Conservation (phyloP, 2,329 filamentous ascomycete genomes). For the Chalaropsis ovoidea region DNA sequence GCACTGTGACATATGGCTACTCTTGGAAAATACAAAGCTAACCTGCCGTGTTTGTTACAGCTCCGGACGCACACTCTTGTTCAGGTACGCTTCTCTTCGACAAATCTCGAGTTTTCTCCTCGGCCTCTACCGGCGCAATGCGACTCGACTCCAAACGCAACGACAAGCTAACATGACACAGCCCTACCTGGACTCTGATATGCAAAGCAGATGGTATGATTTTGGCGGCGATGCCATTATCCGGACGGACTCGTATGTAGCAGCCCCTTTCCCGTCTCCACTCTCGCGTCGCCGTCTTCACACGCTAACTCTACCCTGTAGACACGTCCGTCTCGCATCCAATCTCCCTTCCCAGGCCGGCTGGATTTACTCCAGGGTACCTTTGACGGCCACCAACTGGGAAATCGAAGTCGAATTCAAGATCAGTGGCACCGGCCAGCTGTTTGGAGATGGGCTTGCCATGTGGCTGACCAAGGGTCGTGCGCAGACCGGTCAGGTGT, state of each 20-base stretch:
- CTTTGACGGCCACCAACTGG: slow-evolving; percentile 96
- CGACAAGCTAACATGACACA: slow-evolving; percentile 34
- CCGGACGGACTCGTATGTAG: slow-evolving; percentile 52
- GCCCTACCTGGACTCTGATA: slow-evolving; percentile 95
- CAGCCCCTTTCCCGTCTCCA: slow-evolving; percentile 1
- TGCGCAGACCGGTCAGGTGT: slow-evolving; percentile 68
- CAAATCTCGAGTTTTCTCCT: slow-evolving; percentile 18
- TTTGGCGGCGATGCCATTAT: slow-evolving; percentile 94
- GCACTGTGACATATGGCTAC: not conserved
- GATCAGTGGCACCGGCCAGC: slow-evolving; percentile 75
- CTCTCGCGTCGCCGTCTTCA: not conserved
- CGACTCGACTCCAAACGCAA: slow-evolving; percentile 20
- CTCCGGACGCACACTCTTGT: slow-evolving; percentile 77
- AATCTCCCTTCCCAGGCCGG: slow-evolving; percentile 84
- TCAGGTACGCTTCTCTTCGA: slow-evolving; percentile 48
- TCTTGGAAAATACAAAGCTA: slow-evolving; percentile 7
- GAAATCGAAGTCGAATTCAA: slow-evolving; percentile 95
- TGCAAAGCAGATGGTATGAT: slow-evolving; percentile 98
- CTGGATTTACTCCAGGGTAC: slow-evolving; percentile 89
- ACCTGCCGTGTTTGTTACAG: slow-evolving; percentile 37
- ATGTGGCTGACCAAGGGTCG: slow-evolving; percentile 97
- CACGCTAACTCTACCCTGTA: slow-evolving; percentile 31
- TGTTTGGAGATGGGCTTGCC: slow-evolving; percentile 93
- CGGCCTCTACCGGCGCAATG: slow-evolving; percentile 27
- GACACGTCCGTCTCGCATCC: slow-evolving; percentile 85